Base-by-base conservation (phyloP, 73 alveolate species). In the Tetrahymena malaccensis region DNA sequence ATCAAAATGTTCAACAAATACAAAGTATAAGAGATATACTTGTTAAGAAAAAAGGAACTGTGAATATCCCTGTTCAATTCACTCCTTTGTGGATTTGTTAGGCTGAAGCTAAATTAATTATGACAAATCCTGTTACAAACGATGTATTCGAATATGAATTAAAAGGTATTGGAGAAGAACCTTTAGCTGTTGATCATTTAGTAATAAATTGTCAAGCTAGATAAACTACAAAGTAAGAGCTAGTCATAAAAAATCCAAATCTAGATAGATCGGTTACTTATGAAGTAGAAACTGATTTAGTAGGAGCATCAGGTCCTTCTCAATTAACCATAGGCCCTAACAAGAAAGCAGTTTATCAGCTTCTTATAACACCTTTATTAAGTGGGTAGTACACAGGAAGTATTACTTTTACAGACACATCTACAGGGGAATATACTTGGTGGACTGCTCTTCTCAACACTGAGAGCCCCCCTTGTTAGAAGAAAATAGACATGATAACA, bases 161-260 rank as follows among this genome's bases (percentile, higher is more conserved):
- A 55, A 96, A 96, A 84, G 99, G 99, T 31, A 98, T 98, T 40
- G 99, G 99, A 17, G 99, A 99, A 95, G 99, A 99, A 93, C 99
- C 99, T 8, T 95, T 98, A 40, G 99, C 99, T 38, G 99, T 98
- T 93, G 99, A 98, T 83, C 99, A 99, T 94, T 98, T 98, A 35
- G 99, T 98, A 38, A 96, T 99, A 38, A 96, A 96, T 94, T 98
- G 99, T 96, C 97, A 98, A 94, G 99, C 99, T 13, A 98, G 99
- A 97, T 99, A 98, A 97, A 43, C 93, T 25, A 97, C 99, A 19
- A 98, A 97, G 25, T 95, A 96, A 55, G 98, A 97, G 94, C 95
- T 96, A 43, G 96, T 98, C 38, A 34, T 95, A 35, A 43, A 95
- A 35, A 95, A 95, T 85, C 98, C 96, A 25, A 97, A 98, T 93